A percentile compares a stretch with the other conserved stretches of the same genome.
These are phyloP conservation scores for Podila minutissima DNA, from an alignment of 192 early-diverging fungal genomes.

Conservation along the genomic window DNA sequence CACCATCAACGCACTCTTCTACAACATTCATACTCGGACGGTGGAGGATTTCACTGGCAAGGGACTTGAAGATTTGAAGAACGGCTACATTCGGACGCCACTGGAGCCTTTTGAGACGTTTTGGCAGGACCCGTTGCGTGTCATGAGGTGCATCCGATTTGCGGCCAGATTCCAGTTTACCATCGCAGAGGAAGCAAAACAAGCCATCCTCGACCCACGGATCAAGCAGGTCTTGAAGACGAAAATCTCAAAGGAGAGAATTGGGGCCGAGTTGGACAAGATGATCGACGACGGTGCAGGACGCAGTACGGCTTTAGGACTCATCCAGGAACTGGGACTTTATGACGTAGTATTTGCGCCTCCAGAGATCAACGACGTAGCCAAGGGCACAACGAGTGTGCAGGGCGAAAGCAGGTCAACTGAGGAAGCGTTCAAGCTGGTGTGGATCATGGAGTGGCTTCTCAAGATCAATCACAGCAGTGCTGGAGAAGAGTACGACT, in stretches of 20 bases:
- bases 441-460: slow-evolving; percentile 58
- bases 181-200: slow-evolving; percentile 73
- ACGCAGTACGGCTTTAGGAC: slow-evolving; percentile 46
- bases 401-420: slow-evolving; percentile 26
- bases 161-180: slow-evolving; percentile 88
- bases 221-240: slow-evolving; percentile 73
- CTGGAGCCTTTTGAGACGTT: slow-evolving; percentile 90
- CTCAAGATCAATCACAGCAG: slow-evolving; percentile 26
- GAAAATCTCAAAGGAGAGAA: slow-evolving; percentile 93
- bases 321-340: slow-evolving; percentile 51
- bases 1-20: slow-evolving; percentile 99
- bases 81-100: slow-evolving; percentile 87
- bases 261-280: slow-evolving; percentile 95
- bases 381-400: slow-evolving; percentile 25
- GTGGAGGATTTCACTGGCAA: slow-evolving; percentile 90
- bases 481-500: slow-evolving; percentile 2
- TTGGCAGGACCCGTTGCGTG: slow-evolving; percentile 93
- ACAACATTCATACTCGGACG: slow-evolving; percentile 85
- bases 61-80: slow-evolving; percentile 79
- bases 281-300: slow-evolving; percentile 72
- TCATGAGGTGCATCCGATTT: slow-evolving; percentile 94
- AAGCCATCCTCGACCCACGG: slow-evolving; percentile 61
- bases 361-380: slow-evolving; percentile 43
- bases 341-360: slow-evolving; percentile 60
- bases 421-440: slow-evolving; percentile 46